Evolutionary conservation across 257 asterid species (phyloP).

Genomic region (Gentiana macrophylla): DNA sequence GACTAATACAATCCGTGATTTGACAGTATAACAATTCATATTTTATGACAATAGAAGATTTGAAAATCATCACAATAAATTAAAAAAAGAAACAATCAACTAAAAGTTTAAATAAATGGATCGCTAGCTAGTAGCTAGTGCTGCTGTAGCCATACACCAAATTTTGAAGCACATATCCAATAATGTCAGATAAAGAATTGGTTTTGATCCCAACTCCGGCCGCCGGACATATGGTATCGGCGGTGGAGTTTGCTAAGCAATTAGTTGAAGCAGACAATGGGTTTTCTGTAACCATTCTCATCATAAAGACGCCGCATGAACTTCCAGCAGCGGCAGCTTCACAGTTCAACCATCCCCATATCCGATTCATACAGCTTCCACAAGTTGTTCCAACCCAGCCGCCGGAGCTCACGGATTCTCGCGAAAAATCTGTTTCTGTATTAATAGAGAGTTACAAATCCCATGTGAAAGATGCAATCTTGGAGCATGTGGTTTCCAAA

Average conservation of each 20-base stretch:
- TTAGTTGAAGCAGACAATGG: neutral
- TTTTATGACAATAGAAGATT: too few relatives aligned
- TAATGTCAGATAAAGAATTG: neutral
- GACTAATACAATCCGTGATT: too few relatives aligned
- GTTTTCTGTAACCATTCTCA: neutral
- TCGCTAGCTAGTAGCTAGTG: too few relatives aligned
- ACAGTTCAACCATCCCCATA: neutral
- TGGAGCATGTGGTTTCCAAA: neutral
- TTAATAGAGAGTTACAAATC: neutral
- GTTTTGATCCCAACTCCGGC: neutral
- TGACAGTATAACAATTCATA: too few relatives aligned
- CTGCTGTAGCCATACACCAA: too few relatives aligned
- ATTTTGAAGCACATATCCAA: neutral
- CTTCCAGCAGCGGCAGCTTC: neutral
- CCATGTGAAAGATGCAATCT: constrained; percentile 4
- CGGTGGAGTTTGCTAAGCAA: neutral
- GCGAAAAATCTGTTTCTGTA: neutral
- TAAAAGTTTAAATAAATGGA: too few relatives aligned
- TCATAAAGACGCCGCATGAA: neutral
- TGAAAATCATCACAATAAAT: too few relatives aligned
- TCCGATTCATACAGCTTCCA: neutral
- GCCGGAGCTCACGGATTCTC: neutral
- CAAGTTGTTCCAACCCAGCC: neutral
- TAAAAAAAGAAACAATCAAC: too few relatives aligned
- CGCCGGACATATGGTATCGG: neutral